Conservation (phyloP, 805 yeast genomes). For the Kuraishia floccosa region DNA sequence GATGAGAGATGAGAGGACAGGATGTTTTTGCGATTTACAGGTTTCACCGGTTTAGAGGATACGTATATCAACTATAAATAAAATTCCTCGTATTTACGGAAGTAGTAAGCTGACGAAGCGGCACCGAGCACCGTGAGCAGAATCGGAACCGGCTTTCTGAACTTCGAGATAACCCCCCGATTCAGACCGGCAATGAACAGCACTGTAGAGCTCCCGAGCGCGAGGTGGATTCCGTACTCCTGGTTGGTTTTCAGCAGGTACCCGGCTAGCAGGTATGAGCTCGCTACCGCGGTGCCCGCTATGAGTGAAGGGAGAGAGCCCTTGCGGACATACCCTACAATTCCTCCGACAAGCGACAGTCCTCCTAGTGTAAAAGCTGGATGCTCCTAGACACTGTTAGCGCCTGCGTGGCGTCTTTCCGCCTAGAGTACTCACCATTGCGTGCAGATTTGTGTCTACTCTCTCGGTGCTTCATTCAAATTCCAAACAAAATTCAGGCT, state of each 20-base stretch:
- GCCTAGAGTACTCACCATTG: no score
- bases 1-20: no score
- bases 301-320: conserved; percentile 70
- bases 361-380: conserved; percentile 16
- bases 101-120: conserved; percentile 55
- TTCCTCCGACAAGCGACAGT: conserved; percentile 18
- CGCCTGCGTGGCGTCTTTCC: no score
- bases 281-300: conserved; percentile 60
- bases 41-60: neutral
- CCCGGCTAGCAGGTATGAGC: conserved; percentile 58
- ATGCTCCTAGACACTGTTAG: conserved; percentile 17
- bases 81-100: conserved; percentile 65
- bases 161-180: conserved; percentile 40
- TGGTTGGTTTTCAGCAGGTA: conserved; percentile 62
- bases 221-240: conserved; percentile 74
- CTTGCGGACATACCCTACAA: conserved; percentile 31
- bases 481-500: no score
- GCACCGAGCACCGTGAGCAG: conserved; percentile 53
- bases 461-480: no score
- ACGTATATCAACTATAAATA: no score
- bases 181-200: conserved; percentile 64
- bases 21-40: neutral
- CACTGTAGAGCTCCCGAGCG: conserved; percentile 58
- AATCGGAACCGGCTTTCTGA: conserved; percentile 68
- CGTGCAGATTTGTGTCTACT: no score